phyloP scores from a whole-genome alignment of 2,329 filamentous ascomycete genomes.

The Talaromyces sp. region DNA sequence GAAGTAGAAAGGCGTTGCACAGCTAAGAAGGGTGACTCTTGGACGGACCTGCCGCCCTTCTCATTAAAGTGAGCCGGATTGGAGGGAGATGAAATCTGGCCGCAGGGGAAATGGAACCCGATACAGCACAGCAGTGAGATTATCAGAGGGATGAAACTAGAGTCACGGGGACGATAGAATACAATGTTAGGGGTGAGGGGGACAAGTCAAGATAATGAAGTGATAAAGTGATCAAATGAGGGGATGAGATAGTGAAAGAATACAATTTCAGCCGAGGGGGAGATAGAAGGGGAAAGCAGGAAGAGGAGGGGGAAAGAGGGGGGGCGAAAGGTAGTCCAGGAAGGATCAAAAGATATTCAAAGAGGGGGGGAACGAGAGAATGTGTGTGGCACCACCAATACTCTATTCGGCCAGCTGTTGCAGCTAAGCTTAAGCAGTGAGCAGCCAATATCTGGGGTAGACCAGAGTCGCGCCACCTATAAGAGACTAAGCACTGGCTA shows the following conservation, averaged over 20 bases:
- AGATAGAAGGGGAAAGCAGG: not conserved
- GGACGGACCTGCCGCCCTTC: slow-evolving; percentile 32
- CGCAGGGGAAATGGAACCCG: slow-evolving; percentile 4
- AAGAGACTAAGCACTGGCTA: too few species aligned
- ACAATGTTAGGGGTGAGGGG: too few species aligned
- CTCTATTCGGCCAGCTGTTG: too few species aligned
- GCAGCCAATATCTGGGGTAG: slow-evolving; percentile 20
- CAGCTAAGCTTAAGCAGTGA: too few species aligned
- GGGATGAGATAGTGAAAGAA: not conserved
- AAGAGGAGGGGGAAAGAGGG: not conserved
- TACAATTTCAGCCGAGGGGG: not conserved
- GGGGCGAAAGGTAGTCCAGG: too few species aligned
- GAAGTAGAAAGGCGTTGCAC: slow-evolving; percentile 1
- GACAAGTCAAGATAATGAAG: not conserved
- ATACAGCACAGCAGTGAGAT: too few species aligned
- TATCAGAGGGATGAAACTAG: too few species aligned
- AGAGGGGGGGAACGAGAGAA: not conserved
- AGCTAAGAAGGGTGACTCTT: slow-evolving; percentile 9
- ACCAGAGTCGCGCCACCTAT: slow-evolving; percentile 2
- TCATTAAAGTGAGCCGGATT: slow-evolving; percentile 15
- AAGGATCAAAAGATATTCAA: not conserved
- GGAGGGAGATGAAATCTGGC: slow-evolving; percentile 2
- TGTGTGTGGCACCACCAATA: slow-evolving; percentile 3
- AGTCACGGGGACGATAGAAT: too few species aligned
- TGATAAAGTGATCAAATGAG: not conserved